Conservation (phyloP, 345 rosid species). For the Eucalyptus dawsonii region DNA sequence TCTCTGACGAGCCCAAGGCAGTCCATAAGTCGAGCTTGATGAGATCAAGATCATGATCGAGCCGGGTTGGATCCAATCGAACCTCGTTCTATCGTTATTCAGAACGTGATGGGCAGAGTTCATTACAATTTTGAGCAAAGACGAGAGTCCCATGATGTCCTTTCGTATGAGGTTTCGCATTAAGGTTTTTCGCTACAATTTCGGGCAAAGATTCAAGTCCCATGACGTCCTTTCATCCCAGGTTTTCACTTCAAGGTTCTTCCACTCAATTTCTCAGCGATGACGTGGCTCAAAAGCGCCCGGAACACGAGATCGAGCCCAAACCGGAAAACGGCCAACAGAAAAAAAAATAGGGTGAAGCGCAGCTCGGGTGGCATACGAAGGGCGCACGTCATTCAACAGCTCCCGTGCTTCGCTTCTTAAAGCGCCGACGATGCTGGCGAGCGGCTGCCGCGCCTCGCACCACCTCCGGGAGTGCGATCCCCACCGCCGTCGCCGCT, state of each 20-base stretch:
- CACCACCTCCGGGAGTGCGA: constrained; percentile 39
- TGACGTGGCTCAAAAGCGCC: neutral
- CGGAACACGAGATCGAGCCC: neutral
- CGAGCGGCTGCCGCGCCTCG: constrained; percentile 60
- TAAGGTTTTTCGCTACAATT: neutral
- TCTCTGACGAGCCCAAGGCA: neutral
- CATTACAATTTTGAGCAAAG: neutral
- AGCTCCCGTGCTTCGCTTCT: neutral
- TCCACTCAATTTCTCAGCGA: neutral
- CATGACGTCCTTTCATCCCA: neutral
- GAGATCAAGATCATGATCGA: neutral
- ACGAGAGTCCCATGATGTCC: neutral
- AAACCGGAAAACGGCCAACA: neutral
- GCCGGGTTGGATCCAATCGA: neutral
- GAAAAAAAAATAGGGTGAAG: neutral
- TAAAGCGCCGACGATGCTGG: constrained; percentile 21
- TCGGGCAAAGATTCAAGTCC: neutral
- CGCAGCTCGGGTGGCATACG: neutral
- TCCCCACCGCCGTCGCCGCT: constrained; percentile 4
- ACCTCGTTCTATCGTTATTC: neutral
- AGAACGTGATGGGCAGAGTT: neutral
- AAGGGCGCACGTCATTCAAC: neutral
- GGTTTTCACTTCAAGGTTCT: no score
- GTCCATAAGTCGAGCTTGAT: neutral
- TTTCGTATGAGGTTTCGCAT: neutral